These are phyloP conservation scores for Pythium phragmiticola DNA, from an alignment of 352 stramenopile genomes.

Conservation along the genomic window DNA sequence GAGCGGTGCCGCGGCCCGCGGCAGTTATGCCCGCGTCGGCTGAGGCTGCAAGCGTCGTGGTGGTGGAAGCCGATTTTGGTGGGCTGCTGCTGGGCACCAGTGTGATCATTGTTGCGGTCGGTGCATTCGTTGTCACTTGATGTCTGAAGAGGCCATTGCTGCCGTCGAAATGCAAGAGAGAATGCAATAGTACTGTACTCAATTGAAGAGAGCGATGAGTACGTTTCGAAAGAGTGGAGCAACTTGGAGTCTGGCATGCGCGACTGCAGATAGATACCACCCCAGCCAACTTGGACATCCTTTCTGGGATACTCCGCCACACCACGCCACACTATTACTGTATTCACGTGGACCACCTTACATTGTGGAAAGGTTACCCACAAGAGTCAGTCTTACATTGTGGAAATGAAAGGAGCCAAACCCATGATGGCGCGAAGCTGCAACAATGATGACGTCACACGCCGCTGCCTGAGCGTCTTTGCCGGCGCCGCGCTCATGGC, in stretches of 20 bases:
- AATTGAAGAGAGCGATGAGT: too few relatives aligned
- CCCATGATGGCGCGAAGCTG: neutral
- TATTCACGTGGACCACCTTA: slow-evolving; percentile 5
- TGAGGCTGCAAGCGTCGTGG: neutral
- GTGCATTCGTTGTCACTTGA: neutral
- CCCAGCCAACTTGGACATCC: too few relatives aligned
- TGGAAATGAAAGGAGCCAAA: neutral
- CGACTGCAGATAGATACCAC: neutral
- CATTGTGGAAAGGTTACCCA: neutral
- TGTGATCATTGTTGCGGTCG: too few relatives aligned
- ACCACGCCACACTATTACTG: neutral
- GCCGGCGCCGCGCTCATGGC: slow-evolving; percentile 58
- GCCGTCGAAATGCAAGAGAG: too few relatives aligned
- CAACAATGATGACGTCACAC: slow-evolving; percentile 8
- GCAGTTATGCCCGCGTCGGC: neutral
- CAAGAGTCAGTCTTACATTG: too few relatives aligned
- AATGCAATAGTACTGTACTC: too few relatives aligned
- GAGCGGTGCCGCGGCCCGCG: neutral
- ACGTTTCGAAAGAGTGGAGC: neutral
- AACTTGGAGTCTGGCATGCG: neutral
- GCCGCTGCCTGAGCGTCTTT: slow-evolving; percentile 48
- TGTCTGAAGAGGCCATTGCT: neutral
- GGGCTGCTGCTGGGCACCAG: neutral
- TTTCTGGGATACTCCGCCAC: neutral
- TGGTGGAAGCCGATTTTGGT: neutral